Evolutionary conservation across 192 early-diverging fungal genomes (phyloP), one percentile per base, ranked within the genome.

Genomic region (Irineochytrium annulatum): DNA sequence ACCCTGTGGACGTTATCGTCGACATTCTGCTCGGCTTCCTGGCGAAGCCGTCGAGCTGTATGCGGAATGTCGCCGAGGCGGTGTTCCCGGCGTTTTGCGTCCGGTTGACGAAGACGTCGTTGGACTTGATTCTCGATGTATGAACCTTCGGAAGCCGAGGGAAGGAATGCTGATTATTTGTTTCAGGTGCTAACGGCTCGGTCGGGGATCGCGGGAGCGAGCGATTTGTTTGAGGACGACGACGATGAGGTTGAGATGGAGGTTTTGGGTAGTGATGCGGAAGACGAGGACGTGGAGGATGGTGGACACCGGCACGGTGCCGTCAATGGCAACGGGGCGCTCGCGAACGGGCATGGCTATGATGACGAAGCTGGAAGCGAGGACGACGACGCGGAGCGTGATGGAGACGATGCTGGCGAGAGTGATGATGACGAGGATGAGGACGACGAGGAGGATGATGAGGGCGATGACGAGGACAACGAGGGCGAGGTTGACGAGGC

Each of bases 1-100:
- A 85, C 57, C 92, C 94, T 1, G 80, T 91, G n/a, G 94, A 97
- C 59, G 94, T 98, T 43, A 80, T 98, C 57, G 77, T 93, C 3
- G 96, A 98, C 73, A 89, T 95, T 29, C 69, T 98, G 48, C 72
- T 98, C 55, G 84, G 87, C 59, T 87, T 97, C 71, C 68, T 98
- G 72, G 84, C 89, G 41, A 90, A 89, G 63, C 86, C 90, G 5
- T 93, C 90, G 29, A 77, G 79, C 34, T 59, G 89, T 11, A 70
- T 94, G 51, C 78, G 91, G 31, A 79, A 76, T 20, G 67, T 97
- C 53, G 81, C 91, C 24, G 84, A 89, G 48, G 83, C 88, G 55
- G 87, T 88, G 37, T 98, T 98, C 80, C 85, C 82, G 27, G 80
- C 86, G 20, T 94, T 98, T 63, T 83, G 83, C 26, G 80, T 71